These are phyloP conservation scores for Cicer arietinum DNA, from an alignment of 306 rosid genomes.

Conservation along the genomic window DNA sequence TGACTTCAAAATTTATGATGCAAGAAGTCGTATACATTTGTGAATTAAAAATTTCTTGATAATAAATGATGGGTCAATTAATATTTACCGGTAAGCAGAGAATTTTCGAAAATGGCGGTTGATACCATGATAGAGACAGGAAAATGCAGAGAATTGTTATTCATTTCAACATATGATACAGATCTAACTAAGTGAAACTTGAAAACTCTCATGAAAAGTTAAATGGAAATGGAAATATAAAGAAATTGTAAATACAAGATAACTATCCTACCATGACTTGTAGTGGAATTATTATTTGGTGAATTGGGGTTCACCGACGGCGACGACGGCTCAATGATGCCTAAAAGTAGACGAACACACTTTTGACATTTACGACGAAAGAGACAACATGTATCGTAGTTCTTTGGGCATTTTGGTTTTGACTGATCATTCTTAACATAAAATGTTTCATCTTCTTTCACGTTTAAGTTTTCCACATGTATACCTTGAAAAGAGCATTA, in stretches of 20 bases:
- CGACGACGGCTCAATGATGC: not conserved
- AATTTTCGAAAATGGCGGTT: too few relatives aligned
- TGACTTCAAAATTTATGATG: too few relatives aligned
- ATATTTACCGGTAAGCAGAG: too few relatives aligned
- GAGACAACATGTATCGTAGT: slow-evolving; percentile 19
- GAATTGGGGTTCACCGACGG: not conserved
- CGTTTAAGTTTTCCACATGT: not conserved
- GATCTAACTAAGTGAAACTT: too few relatives aligned
- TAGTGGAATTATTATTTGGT: not conserved
- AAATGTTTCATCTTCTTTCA: not conserved
- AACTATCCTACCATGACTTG: not conserved
- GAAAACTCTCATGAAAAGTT: too few relatives aligned
- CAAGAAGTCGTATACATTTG: too few relatives aligned
- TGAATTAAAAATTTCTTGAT: too few relatives aligned
- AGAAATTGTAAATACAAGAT: too few relatives aligned
- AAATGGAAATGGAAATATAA: not conserved
- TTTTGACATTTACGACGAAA: not conserved
- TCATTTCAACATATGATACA: too few relatives aligned
- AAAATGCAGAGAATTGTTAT: too few relatives aligned
- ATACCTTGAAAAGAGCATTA: not conserved
- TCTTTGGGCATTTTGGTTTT: not conserved
- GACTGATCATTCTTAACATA: not conserved
- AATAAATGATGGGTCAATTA: too few relatives aligned
- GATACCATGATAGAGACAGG: too few relatives aligned
- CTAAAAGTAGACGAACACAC: not conserved